phyloP scores from a whole-genome alignment of 495 filamentous ascomycete genomes.

The Pyrenula massariospora region DNA sequence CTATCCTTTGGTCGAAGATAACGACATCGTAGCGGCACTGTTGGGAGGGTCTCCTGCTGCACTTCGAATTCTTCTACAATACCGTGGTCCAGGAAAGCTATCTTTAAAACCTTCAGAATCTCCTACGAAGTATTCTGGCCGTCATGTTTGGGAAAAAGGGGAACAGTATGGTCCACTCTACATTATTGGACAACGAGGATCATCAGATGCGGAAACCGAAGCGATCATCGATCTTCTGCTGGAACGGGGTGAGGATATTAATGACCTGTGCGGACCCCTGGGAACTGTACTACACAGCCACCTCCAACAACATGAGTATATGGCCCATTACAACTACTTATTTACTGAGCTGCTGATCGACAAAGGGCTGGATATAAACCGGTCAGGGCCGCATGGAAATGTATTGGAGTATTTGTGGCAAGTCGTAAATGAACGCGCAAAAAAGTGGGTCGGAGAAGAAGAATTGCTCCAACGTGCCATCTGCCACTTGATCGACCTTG shows the following conservation, averaged over 20 bases:
- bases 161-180: neutral
- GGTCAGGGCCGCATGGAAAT: no score
- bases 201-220: neutral
- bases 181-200: neutral
- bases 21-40: neutral
- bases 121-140: no score
- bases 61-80: neutral
- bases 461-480: no score
- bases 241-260: constrained; percentile 2
- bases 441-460: no score
- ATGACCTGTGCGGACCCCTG: constrained; percentile 1
- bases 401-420: no score
- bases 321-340: no score
- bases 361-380: constrained; percentile 1
- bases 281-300: neutral
- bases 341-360: no score
- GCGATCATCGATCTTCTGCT: constrained; percentile 1
- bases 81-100: neutral
- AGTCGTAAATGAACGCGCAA: no score
- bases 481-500: neutral
- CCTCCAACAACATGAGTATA: no score
- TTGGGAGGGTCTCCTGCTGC: neutral
- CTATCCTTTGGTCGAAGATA: neutral
- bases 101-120: neutral
- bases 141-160: neutral